Evolutionary conservation across 306 rosid species (phyloP), one percentile per base, ranked within the genome.

Genomic region (Trifolium subterraneum): DNA sequence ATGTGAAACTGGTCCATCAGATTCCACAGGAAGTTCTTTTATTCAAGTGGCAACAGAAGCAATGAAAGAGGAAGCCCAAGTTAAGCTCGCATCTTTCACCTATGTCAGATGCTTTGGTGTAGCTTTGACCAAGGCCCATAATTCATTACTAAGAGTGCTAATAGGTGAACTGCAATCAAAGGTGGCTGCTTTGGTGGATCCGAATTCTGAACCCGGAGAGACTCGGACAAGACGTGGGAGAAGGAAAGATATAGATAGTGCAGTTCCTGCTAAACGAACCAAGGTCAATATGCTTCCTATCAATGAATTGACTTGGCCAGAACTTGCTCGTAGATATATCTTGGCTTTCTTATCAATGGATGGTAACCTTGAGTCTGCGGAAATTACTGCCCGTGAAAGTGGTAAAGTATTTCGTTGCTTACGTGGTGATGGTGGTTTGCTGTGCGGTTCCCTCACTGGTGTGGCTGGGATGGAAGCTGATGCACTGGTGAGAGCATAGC

Each of bases 401-500:
- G 89, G 91, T 71, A 95, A 88, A 81, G 93, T 95, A 58, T 92
- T 90, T 85, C 97, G 97, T 63, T 95, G 97, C 84, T 88, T 95
- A 81, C 90, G 89, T 78, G 99, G 99, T 68, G 99, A 95, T 73
- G 99, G 99, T 44, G 99, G 99, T 45, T 88, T 95, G 93, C 98
- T 95, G 64, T 95, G 98, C 86, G 98, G 99, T 64, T 88, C 99
- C 58, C 94, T 92, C 70, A 56, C 93, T 71, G 99, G 98, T 68
- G 93, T 95, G 85, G 98, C 97, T 71, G 99, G 96, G 83, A 95
- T 95, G 93, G 98, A 95, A 84, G 97, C 98, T 56, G 99, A 95
- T 88, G 99, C 99, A 65, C 87, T 85, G 89, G 99, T 95, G 84
- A 90, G 91, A 90, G 89, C 78, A 52, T 60, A 19, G 42, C 62